Evolutionary conservation across 768 basidiomycete species (phyloP).

Genomic region (Holtermannia corniformis): DNA sequence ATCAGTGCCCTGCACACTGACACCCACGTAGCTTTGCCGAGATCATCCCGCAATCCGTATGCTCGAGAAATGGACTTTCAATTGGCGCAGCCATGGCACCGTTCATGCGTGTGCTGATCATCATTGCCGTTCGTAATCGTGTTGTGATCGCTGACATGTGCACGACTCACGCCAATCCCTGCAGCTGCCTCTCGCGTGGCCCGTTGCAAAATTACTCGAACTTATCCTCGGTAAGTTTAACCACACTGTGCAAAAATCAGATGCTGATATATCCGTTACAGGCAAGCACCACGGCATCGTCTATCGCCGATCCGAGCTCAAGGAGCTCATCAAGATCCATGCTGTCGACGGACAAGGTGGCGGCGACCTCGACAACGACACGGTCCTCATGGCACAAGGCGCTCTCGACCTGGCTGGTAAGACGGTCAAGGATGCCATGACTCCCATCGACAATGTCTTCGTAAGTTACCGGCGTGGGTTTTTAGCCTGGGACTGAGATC

Average conservation of each 20-base stretch:
- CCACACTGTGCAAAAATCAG: too few relatives aligned
- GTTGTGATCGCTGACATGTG: too few relatives aligned
- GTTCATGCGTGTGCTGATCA: conserved; percentile 59
- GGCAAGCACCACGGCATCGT: conserved; percentile 85
- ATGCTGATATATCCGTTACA: too few relatives aligned
- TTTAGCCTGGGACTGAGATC: conserved; percentile 42
- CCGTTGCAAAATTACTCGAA: conserved; percentile 72
- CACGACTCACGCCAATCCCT: background rate
- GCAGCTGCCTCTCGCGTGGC: conserved; percentile 61
- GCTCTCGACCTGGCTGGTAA: conserved; percentile 81
- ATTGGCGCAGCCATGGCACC: conserved; percentile 79
- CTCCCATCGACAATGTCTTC: conserved; percentile 31
- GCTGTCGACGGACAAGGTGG: conserved; percentile 57
- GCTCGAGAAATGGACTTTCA: conserved; percentile 78
- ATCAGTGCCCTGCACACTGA: background rate
- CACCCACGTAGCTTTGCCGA: conserved; percentile 59
- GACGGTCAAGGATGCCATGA: conserved; percentile 37
- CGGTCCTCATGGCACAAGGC: conserved; percentile 79
- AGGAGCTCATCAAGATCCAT: conserved; percentile 85
- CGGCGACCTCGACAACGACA: conserved; percentile 76
- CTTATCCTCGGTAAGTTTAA: too few relatives aligned
- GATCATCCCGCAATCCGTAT: conserved; percentile 87
- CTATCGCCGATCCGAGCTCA: conserved; percentile 71
- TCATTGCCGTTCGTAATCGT: conserved; percentile 59
- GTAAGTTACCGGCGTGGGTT: conserved; percentile 3